Evolutionary conservation across 306 rosid species (phyloP), one percentile per base, ranked within the genome.

Genomic region (Trichosanthes cucumerina): DNA sequence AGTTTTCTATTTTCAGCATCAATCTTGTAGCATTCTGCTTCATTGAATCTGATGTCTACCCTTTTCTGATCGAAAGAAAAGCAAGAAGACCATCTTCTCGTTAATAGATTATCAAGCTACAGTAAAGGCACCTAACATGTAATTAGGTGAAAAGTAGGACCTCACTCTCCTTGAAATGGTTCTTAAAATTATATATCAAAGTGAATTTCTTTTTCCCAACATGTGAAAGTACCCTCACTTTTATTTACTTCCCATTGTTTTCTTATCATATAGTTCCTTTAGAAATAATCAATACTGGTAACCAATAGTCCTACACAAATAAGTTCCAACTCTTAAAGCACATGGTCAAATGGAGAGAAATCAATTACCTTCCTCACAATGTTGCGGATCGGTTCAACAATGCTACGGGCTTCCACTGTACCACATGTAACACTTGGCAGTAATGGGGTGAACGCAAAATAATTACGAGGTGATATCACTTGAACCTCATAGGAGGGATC

Each of bases 341-440:
- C 43, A 65, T 36, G 36, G 18, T 43, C 28, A 36, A 59, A 49
- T 23, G 26, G 3, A 79, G 16, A 76, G 43, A 76, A 53, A 18
- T 19, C 66, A 39, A 15, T 76, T 49, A 95, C 99, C 97, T 95
- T 92, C 72, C 83, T 81, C 74, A 83, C 88, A 36, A 95, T 89
- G 76, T 86, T 95, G 73, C 99, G 97, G 82, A 95, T 68, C 0
- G 99, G 99, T 76, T 95, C 99, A 24, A 95, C 93, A 68, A 95
- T 86, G 86, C 99, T 95, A 80, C 97, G 97, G 11, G 97, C 90
- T 85, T 95, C 99, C 9, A 95, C 93, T 0, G 97, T 92, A 11
- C 99, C 99, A 64, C 97, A 88, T 12, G 99, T 95, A 36, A 95
- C 97, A 80, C 99, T 95, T 16, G 99, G 99, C 19, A 95, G 82